phyloP scores from a whole-genome alignment of 2,329 filamentous ascomycete species.

The Colletotrichum incanum region DNA sequence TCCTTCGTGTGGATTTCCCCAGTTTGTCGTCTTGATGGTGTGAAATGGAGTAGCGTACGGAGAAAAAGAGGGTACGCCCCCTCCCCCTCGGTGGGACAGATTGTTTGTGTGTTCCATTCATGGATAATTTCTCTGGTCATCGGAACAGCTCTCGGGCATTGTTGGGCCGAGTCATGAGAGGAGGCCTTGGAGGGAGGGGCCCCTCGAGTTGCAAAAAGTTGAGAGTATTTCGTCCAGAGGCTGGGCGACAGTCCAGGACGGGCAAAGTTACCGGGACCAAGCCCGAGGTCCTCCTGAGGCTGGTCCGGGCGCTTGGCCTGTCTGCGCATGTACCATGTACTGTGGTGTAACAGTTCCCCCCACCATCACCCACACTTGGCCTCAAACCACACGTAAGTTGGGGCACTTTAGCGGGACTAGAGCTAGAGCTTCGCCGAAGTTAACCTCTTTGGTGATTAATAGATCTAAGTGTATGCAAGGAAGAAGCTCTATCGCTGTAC shows the following conservation, averaged over 20 bases:
- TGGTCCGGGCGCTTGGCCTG: background rate
- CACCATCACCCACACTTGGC: background rate
- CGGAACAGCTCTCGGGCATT: constrained; percentile 36
- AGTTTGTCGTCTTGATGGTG: constrained; percentile 5
- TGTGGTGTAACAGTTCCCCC: background rate
- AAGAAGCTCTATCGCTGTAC: constrained; percentile 34
- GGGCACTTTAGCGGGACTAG: background rate
- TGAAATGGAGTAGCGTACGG: background rate
- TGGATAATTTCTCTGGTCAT: constrained; percentile 37
- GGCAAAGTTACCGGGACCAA: constrained; percentile 36
- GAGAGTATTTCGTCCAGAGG: background rate
- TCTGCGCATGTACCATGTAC: background rate
- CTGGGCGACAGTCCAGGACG: constrained; percentile 15
- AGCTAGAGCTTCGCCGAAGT: constrained; percentile 29
- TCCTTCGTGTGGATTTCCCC: constrained; percentile 32
- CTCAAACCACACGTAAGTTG: background rate
- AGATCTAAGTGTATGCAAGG: constrained; percentile 39
- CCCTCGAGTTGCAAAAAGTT: background rate
- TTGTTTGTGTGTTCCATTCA: constrained; percentile 30
- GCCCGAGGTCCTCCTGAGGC: constrained; percentile 14
- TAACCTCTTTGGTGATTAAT: constrained; percentile 40
- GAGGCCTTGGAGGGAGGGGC: constrained; percentile 3
- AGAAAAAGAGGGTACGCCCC: constrained; percentile 10
- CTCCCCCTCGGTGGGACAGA: constrained; percentile 23
- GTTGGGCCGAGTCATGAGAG: constrained; percentile 39